Percentiles rank a stretch among this genome's conserved stretches.
Conservation (phyloP, 148 eudicot species). For the Simmondsia chinensis region DNA sequence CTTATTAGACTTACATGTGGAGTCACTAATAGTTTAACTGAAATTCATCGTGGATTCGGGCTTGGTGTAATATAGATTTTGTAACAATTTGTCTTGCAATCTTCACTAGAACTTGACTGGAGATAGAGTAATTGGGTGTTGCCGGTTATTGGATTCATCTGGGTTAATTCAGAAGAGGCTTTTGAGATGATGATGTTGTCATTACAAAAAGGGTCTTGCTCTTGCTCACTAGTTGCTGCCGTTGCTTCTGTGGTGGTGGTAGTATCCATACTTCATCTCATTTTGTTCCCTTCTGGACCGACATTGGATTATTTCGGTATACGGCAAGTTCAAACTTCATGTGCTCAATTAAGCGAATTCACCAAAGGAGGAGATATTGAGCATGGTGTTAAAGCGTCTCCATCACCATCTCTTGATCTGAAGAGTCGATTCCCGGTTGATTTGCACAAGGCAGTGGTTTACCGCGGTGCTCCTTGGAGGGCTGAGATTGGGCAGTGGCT, state of each 20-base stretch:
- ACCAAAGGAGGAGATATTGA: slow-evolving; percentile 12
- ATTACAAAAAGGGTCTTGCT: slow-evolving; percentile 46
- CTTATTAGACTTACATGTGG: no score
- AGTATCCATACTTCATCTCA: slow-evolving; percentile 47
- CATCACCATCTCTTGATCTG: slow-evolving; percentile 17
- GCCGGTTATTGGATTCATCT: slow-evolving; percentile 1
- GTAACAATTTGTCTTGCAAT: not conserved
- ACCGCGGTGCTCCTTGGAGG: slow-evolving; percentile 86
- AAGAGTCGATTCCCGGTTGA: slow-evolving; percentile 47
- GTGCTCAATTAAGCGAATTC: slow-evolving; percentile 30
- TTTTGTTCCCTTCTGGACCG: slow-evolving; percentile 36
- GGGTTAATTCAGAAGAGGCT: slow-evolving; percentile 9
- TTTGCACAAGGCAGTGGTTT: slow-evolving; percentile 60
- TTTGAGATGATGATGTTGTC: slow-evolving; percentile 30
- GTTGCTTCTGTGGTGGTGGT: slow-evolving; percentile 42
- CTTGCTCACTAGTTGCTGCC: slow-evolving; percentile 44
- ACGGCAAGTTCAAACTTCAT: slow-evolving; percentile 28
- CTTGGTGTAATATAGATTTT: not conserved
- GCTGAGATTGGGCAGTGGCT: slow-evolving; percentile 83
- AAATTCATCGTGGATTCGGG: not conserved
- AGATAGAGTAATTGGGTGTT: slow-evolving; percentile 2
- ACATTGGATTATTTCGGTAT: slow-evolving; percentile 34
- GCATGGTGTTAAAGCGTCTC: slow-evolving; percentile 2
- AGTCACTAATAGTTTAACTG: no score
- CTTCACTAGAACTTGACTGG: slow-evolving; percentile 8